Percentiles rank a stretch among this genome's conserved stretches.
phyloP scores from a whole-genome alignment of 257 asterid genomes.

The Nicotiana noctiflora region DNA sequence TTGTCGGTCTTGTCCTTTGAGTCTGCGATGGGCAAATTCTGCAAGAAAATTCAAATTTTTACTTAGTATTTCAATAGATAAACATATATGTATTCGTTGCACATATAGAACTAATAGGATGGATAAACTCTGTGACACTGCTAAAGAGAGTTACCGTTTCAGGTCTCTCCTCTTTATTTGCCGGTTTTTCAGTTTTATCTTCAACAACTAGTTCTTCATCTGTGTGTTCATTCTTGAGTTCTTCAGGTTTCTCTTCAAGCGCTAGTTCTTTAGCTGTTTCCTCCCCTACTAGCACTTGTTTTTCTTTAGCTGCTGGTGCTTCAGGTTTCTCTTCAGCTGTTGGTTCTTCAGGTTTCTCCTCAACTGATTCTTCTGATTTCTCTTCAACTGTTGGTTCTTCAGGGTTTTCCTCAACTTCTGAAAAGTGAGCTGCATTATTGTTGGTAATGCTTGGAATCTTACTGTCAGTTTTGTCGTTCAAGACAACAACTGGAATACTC shows the following conservation, averaged over 20 bases:
- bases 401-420: conserved; percentile 1
- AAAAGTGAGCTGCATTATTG: neutral
- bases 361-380: neutral
- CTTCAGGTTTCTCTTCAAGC: neutral
- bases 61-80: neutral
- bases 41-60: neutral
- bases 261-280: neutral
- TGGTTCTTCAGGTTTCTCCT: neutral
- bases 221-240: neutral
- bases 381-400: neutral
- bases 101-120: neutral
- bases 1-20: neutral
- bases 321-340: neutral
- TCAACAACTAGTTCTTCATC: neutral
- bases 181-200: neutral
- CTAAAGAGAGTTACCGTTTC: neutral
- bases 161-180: neutral
- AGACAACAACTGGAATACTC: neutral
- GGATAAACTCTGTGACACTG: neutral
- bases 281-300: neutral
- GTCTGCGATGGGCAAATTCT: neutral
- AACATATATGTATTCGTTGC: neutral
- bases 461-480: conserved; percentile 13
- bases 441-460: neutral
- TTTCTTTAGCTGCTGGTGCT: neutral